phyloP scores from a whole-genome alignment of 495 filamentous ascomycete species.

The Penicillium ochrochloron region DNA sequence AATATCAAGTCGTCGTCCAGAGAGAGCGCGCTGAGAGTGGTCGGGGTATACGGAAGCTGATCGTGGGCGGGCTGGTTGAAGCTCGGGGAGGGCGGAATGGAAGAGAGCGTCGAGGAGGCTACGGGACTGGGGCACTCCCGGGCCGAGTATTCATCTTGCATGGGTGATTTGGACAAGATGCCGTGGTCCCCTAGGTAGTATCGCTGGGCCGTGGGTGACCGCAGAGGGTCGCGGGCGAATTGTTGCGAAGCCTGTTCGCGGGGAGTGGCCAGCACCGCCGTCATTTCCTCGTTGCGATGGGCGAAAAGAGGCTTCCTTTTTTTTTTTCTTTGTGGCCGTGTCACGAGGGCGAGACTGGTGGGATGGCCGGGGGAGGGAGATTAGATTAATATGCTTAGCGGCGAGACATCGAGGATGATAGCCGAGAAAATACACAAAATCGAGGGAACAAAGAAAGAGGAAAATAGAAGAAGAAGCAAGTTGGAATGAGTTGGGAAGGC shows the following conservation, averaged over 20 bases:
- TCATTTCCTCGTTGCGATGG: constrained; percentile 38
- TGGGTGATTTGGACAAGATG: constrained; percentile 41
- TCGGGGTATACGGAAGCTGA: constrained; percentile 51
- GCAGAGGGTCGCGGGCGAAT: constrained; percentile 46
- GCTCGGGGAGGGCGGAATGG: constrained; percentile 46
- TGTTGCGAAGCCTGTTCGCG: constrained; percentile 44
- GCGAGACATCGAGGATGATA: background rate
- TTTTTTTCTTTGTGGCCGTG: background rate
- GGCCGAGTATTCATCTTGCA: constrained; percentile 37
- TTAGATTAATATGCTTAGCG: background rate
- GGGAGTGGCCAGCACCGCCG: constrained; percentile 47
- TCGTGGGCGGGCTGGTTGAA: constrained; percentile 35
- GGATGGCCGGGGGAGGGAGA: background rate
- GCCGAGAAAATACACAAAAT: background rate
- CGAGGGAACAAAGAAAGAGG: background rate
- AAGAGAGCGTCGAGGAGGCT: constrained; percentile 42
- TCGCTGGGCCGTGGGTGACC: constrained; percentile 48
- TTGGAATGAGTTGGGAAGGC: background rate
- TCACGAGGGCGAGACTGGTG: background rate
- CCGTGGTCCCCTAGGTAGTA: constrained; percentile 46
- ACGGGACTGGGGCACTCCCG: constrained; percentile 42
- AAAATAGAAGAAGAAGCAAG: background rate
- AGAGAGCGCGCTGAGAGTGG: constrained; percentile 67
- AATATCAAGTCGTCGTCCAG: constrained; percentile 60
- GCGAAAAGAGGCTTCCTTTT: background rate